Percentiles rank a stretch among this genome's conserved stretches.
These are phyloP conservation scores for Coleophoma eucalyptorum DNA, from an alignment of 2,329 filamentous ascomycete genomes.

Conservation along the genomic window DNA sequence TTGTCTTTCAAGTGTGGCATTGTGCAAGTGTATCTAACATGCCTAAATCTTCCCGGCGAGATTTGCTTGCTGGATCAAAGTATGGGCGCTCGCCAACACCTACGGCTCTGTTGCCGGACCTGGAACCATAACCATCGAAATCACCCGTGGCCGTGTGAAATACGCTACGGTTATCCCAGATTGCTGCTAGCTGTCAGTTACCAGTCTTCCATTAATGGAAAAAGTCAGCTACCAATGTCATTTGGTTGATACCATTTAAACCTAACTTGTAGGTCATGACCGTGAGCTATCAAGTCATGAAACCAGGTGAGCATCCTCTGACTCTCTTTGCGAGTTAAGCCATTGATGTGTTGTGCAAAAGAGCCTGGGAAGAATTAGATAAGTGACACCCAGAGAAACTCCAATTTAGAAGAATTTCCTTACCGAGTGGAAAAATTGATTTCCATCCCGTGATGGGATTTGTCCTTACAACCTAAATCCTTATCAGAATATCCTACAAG, in stretches of 20 bases:
- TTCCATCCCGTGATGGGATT: conserved; percentile 57
- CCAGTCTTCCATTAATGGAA: no score
- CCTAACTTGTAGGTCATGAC: conserved; percentile 52
- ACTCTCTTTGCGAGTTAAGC: conserved; percentile 43
- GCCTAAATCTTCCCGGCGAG: conserved; percentile 34
- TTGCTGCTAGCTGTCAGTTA: conserved; percentile 26
- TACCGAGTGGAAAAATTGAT: conserved; percentile 46
- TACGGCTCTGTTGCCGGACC: conserved; percentile 43
- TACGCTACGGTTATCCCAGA: conserved; percentile 54
- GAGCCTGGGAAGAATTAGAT: conserved; percentile 27
- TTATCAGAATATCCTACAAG: no score
- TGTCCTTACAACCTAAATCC: conserved; percentile 38
- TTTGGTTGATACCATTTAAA: conserved; percentile 29
- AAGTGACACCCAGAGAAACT: no score
- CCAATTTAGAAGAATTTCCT: no score
- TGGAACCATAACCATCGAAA: conserved; percentile 41
- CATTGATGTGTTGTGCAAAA: conserved; percentile 43
- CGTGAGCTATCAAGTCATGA: conserved; percentile 43
- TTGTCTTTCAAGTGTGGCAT: no score
- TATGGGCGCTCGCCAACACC: conserved; percentile 47
- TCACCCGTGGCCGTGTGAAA: conserved; percentile 53
- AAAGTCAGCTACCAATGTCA: conserved; percentile 18
- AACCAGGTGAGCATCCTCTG: conserved; percentile 48
- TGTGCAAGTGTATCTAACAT: no score
- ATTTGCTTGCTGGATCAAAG: conserved; percentile 41